These are phyloP conservation scores for Tolypocladium amazonense DNA, from an alignment of 2,329 filamentous ascomycete genomes.

Conservation along the genomic window DNA sequence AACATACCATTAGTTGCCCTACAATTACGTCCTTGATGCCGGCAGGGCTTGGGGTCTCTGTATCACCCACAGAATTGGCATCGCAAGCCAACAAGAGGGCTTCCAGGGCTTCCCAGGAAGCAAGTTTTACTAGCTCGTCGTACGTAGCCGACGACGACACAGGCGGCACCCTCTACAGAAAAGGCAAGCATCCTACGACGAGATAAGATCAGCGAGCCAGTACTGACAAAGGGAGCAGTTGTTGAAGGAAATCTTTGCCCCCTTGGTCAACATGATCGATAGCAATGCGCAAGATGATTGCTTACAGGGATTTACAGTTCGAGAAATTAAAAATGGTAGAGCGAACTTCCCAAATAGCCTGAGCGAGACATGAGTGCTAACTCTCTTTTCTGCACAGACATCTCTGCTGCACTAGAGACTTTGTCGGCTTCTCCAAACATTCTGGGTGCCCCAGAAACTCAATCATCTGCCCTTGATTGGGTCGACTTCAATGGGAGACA, in stretches of 20 bases:
- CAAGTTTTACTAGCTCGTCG: neutral
- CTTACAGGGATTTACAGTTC: neutral
- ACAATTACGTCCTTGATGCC: too few relatives aligned
- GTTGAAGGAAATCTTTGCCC: neutral
- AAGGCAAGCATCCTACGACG: neutral
- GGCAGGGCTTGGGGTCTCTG: too few relatives aligned
- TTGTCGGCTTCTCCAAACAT: neutral
- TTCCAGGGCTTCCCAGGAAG: neutral
- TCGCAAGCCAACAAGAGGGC: too few relatives aligned
- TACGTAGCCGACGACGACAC: neutral
- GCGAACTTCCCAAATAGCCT: neutral
- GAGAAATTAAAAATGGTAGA: neutral
- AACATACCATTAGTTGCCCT: too few relatives aligned
- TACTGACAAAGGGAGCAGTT: neutral
- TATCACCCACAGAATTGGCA: too few relatives aligned
- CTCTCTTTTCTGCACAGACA: neutral
- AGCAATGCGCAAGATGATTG: neutral
- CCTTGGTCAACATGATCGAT: neutral
- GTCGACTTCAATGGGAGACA: neutral
- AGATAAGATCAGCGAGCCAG: neutral
- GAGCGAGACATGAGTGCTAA: neutral
- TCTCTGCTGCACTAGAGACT: neutral
- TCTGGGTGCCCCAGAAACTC: neutral
- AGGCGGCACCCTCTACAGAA: neutral
- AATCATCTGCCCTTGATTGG: neutral